phyloP scores from a whole-genome alignment of 2,329 filamentous ascomycete species.

The Capronia epimyces region DNA sequence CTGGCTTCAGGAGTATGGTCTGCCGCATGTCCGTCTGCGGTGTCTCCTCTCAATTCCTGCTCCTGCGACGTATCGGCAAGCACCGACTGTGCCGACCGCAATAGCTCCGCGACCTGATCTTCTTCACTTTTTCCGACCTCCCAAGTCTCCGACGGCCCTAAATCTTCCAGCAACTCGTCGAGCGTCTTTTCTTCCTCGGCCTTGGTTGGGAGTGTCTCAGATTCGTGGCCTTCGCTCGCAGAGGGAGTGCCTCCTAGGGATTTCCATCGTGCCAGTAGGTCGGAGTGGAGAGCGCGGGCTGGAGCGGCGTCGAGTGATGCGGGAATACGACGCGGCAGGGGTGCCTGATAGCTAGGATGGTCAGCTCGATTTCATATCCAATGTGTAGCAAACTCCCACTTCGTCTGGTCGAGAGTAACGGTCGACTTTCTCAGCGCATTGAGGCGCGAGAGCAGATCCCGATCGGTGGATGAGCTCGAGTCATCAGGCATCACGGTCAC shows the following conservation, averaged over 20 bases:
- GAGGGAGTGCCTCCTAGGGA: slow-evolving; percentile 18
- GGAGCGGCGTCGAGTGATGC: slow-evolving; percentile 16
- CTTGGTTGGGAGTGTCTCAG: slow-evolving; percentile 8
- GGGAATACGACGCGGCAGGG: neutral
- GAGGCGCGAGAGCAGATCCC: slow-evolving; percentile 32
- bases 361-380: slow-evolving; percentile 9
- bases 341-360: slow-evolving; percentile 10
- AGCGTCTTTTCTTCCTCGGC: slow-evolving; percentile 30
- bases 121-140: slow-evolving; percentile 25
- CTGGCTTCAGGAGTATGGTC: neutral
- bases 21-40: slow-evolving; percentile 7
- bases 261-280: slow-evolving; percentile 27
- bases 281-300: slow-evolving; percentile 23
- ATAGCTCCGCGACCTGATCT: slow-evolving; percentile 28
- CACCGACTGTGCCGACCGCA: slow-evolving; percentile 27
- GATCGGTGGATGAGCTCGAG: slow-evolving; percentile 25
- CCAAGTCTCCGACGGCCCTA: slow-evolving; percentile 31
- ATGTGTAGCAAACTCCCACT: slow-evolving; percentile 18
- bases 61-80: slow-evolving; percentile 17
- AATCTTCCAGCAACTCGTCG: slow-evolving; percentile 32
- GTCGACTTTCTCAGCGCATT: slow-evolving; percentile 35
- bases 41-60: neutral
- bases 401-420: slow-evolving; percentile 31
- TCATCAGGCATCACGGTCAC: slow-evolving; percentile 20
- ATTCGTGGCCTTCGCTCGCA: neutral